Base-by-base conservation (phyloP, 768 basidiomycete species). In the Lyophyllum atratum region DNA sequence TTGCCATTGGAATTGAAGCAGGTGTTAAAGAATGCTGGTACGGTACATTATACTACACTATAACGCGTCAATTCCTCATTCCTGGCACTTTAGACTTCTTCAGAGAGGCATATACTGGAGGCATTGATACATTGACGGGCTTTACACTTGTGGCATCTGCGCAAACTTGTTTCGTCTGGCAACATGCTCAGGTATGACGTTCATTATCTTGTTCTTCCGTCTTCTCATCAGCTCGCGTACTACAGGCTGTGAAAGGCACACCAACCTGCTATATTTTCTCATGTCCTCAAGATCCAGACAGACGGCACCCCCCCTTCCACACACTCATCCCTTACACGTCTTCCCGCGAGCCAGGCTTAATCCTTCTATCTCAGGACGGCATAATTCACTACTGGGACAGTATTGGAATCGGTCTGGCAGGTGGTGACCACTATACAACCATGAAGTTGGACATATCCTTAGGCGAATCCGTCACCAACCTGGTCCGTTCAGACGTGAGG, bases 341-440 rank as follows among this genome's bases (percentile, higher is more conserved):
- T 4, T 79, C 83, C 12, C 84, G 90, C 40, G 95, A 98, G 73
- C 95, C 95, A 3, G 94, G 94, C 24, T 82, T 96, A 37, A 85
- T 97, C 42, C 81, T 95, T 50, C 74, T 92, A 49, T 89, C 89
- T 8, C 74, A 82, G 6, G 73, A 80, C 0, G 95, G 95, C 4
- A 77, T 85, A 60, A 74, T 93, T 54, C 84, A 91, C 34, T 91
- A 92, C 68, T 98, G 95, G 95, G 88, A 94, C 54, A 89, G 86
- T 58, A 88, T 95, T 42, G 87, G 87, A 4, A 90, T 88, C 56
- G 91, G 91, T 15, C 81, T 93, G 14, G 89, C 92, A 2, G 91
- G 92, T 12, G 91, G 90, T 9, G 83, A 89, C 34, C 84, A 85
- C 58, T 89, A 79, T 65, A 78, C 79, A 10, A 78, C 80, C 25